These are phyloP conservation scores for Cercospora sp. DNA, from an alignment of 2,329 filamentous ascomycete genomes.

Conservation along the genomic window DNA sequence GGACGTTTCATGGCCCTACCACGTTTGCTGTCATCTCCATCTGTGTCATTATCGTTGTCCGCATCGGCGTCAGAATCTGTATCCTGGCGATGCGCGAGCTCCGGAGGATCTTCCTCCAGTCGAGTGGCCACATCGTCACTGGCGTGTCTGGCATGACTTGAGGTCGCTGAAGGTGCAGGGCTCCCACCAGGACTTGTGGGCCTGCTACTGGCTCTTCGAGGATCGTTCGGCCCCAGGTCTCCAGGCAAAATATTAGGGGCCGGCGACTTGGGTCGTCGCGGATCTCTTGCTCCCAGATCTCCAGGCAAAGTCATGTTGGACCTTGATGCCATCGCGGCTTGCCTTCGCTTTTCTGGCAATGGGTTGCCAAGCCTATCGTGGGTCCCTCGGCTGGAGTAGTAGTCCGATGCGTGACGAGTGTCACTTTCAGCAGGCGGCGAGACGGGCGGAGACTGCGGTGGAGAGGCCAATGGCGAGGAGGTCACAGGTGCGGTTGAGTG, in stretches of 20 bases:
- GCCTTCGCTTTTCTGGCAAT: conserved; percentile 29
- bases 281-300: conserved; percentile 40
- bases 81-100: conserved; percentile 27
- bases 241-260: conserved; percentile 33
- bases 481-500: conserved; percentile 4
- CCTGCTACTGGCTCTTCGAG: conserved; percentile 26
- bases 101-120: conserved; percentile 34
- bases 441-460: conserved; percentile 30
- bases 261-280: conserved; percentile 37
- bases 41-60: conserved; percentile 39
- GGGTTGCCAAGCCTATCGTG: conserved; percentile 36
- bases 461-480: conserved; percentile 22
- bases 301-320: conserved; percentile 39
- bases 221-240: conserved; percentile 38
- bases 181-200: conserved; percentile 31
- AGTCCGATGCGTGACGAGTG: conserved; percentile 27
- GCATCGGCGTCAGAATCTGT: conserved; percentile 34
- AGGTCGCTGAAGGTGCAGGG: conserved; percentile 28
- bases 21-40: conserved; percentile 33
- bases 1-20: conserved; percentile 38
- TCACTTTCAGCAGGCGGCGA: conserved; percentile 27
- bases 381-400: conserved; percentile 33
- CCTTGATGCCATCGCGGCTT: conserved; percentile 35
- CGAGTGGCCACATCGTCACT: conserved; percentile 32
- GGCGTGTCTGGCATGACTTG: conserved; percentile 27